These are phyloP conservation scores for Strobilomyces echinocephalus DNA, from an alignment of 768 basidiomycete species.

Conservation along the genomic window DNA sequence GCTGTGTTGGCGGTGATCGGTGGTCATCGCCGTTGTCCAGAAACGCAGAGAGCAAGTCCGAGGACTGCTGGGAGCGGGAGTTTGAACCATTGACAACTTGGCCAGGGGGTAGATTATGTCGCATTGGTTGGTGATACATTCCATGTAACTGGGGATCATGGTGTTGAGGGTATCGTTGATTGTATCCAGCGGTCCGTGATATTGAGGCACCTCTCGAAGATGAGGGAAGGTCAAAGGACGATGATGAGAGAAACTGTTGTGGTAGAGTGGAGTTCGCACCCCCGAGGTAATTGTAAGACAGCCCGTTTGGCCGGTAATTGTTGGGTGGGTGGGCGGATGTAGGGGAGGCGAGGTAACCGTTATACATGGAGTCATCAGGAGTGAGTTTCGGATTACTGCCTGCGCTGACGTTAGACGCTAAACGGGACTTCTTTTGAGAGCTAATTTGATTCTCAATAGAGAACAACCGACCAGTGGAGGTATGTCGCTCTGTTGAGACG, in stretches of 20 bases:
- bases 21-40: constrained; percentile 29
- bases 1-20: constrained; percentile 18
- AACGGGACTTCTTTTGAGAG: constrained; percentile 30
- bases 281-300: constrained; percentile 24
- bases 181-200: constrained; percentile 24
- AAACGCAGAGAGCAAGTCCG: constrained; percentile 28
- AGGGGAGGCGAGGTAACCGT: constrained; percentile 30
- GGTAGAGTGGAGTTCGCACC: constrained; percentile 16
- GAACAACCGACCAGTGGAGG: constrained; percentile 30
- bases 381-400: constrained; percentile 23
- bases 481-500: constrained; percentile 31
- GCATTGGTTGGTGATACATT: constrained; percentile 29
- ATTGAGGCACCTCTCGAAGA: constrained; percentile 23
- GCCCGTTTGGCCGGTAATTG: constrained; percentile 27
- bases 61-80: constrained; percentile 23
- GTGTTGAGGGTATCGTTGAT: constrained; percentile 28
- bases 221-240: constrained; percentile 29
- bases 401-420: constrained; percentile 21
- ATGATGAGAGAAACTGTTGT: constrained; percentile 21
- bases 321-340: constrained; percentile 24
- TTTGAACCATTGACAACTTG: constrained; percentile 15
- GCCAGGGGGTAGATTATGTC: constrained; percentile 22
- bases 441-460: constrained; percentile 22
- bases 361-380: constrained; percentile 29
- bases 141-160: constrained; percentile 30